Evolutionary conservation across 116 monocot species (phyloP).

Genomic region (Zostera marina): DNA sequence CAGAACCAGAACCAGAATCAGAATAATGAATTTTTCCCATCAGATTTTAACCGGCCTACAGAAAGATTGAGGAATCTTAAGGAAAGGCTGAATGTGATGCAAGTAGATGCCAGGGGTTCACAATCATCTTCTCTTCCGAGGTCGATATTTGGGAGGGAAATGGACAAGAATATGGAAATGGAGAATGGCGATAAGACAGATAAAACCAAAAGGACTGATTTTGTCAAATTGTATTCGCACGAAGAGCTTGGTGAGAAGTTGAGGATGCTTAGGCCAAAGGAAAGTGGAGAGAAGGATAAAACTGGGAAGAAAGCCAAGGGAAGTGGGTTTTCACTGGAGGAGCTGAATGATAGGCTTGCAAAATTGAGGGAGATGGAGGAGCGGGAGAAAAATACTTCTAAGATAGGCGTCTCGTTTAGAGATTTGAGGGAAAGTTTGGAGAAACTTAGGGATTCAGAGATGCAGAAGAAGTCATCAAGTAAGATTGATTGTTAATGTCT

Average conservation of each 20-base stretch:
- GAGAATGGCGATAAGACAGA: slow-evolving; percentile 10
- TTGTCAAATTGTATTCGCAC: slow-evolving; percentile 37
- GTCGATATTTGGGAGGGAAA: slow-evolving; percentile 63
- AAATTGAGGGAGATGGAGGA: slow-evolving; percentile 73
- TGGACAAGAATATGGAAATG: slow-evolving; percentile 14
- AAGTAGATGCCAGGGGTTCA: neutral
- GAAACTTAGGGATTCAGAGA: slow-evolving; percentile 25
- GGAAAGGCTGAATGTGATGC: slow-evolving; percentile 4
- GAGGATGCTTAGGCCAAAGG: slow-evolving; percentile 34
- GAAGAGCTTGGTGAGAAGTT: slow-evolving; percentile 82
- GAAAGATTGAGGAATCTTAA: neutral
- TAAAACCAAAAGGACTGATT: slow-evolving; percentile 27
- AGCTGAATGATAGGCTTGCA: slow-evolving; percentile 65
- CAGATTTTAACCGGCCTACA: neutral
- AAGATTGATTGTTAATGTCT: neutral
- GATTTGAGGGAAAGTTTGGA: slow-evolving; percentile 33
- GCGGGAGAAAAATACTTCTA: slow-evolving; percentile 20
- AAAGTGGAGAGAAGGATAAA: slow-evolving; percentile 13
- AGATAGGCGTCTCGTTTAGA: slow-evolving; percentile 16
- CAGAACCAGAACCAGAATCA: neutral
- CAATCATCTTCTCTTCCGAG: slow-evolving; percentile 21
- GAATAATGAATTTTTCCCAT: neutral
- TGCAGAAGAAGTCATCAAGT: slow-evolving; percentile 10
- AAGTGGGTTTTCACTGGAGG: slow-evolving; percentile 44
- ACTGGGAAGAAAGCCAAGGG: slow-evolving; percentile 6